These are phyloP conservation scores for Chaetomium strumarium DNA, from an alignment of 2,329 filamentous ascomycete genomes.

Conservation along the genomic window DNA sequence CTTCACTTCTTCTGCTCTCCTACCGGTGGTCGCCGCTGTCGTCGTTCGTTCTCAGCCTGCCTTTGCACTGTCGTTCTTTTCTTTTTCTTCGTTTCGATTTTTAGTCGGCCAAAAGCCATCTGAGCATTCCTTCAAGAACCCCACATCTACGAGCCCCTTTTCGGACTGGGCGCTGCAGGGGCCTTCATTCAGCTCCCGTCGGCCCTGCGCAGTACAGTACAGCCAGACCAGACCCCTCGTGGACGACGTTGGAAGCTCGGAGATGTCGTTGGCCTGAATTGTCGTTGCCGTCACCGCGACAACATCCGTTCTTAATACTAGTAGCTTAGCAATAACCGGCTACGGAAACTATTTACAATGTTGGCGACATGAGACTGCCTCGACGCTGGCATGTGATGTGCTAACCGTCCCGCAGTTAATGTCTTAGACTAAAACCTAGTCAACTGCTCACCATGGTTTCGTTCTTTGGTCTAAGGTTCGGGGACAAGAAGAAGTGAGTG, in stretches of 20 bases:
- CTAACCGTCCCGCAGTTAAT: constrained; percentile 18
- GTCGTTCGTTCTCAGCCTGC: background rate
- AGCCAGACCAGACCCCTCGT: too few species aligned
- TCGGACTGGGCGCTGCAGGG: background rate
- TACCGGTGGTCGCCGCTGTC: background rate
- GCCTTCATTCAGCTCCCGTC: background rate
- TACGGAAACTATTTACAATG: background rate
- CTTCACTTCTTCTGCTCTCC: background rate
- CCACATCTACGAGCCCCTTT: constrained; percentile 10
- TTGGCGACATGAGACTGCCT: background rate
- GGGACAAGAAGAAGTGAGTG: constrained; percentile 51
- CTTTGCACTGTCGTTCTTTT: constrained; percentile 1
- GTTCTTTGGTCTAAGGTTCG: constrained; percentile 53
- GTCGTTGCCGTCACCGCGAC: background rate
- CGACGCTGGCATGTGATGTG: background rate
- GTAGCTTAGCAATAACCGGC: background rate
- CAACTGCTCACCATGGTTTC: constrained; percentile 45
- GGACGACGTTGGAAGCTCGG: too few species aligned
- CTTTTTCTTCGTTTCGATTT: background rate
- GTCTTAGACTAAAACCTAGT: constrained; percentile 15
- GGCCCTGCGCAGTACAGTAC: too few species aligned
- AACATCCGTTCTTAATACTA: background rate
- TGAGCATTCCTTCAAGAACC: background rate
- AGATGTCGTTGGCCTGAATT: too few species aligned
- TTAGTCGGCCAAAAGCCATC: background rate